These are phyloP conservation scores for Zymoseptoria crescenta DNA, from an alignment of 2,329 filamentous ascomycete genomes.

Conservation along the genomic window DNA sequence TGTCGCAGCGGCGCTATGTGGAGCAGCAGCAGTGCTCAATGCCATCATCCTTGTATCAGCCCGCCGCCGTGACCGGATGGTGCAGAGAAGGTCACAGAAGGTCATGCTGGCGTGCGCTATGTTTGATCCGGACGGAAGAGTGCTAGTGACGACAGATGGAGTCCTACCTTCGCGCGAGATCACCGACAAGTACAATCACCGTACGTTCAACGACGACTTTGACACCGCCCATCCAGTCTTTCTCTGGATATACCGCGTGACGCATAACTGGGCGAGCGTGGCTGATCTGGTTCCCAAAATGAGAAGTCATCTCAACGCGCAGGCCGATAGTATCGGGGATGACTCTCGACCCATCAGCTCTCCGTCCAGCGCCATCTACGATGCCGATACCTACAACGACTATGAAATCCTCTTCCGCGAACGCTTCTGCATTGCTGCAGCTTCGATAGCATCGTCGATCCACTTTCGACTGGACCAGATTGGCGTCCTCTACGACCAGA, in stretches of 20 bases:
- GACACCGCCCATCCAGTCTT: slow-evolving; percentile 70
- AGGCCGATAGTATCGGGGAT: slow-evolving; percentile 28
- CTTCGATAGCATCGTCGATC: slow-evolving; percentile 62
- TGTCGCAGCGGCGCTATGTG: slow-evolving; percentile 58
- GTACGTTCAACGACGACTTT: slow-evolving; percentile 65
- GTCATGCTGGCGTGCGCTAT: slow-evolving; percentile 52
- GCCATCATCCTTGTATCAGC: slow-evolving; percentile 32
- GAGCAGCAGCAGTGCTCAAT: slow-evolving; percentile 30
- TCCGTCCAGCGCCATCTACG: slow-evolving; percentile 32
- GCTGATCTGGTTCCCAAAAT: slow-evolving; percentile 63
- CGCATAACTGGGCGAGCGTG: slow-evolving; percentile 66
- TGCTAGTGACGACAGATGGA: slow-evolving; percentile 64
- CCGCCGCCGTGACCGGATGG: slow-evolving; percentile 30
- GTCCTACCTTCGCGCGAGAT: slow-evolving; percentile 66
- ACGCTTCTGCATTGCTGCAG: slow-evolving; percentile 72
- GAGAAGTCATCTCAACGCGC: slow-evolving; percentile 57
- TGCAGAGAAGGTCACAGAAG: slow-evolving; percentile 44
- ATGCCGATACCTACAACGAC: slow-evolving; percentile 54
- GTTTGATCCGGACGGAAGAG: slow-evolving; percentile 58
- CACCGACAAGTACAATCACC: slow-evolving; percentile 62
- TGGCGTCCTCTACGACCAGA: slow-evolving; percentile 31
- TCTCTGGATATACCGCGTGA: slow-evolving; percentile 79
- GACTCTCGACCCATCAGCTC: slow-evolving; percentile 23
- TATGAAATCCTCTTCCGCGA: slow-evolving; percentile 75
- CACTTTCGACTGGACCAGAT: slow-evolving; percentile 27